Conservation (phyloP, 2,329 filamentous ascomycete genomes). For the Xylariaceae sp. region DNA sequence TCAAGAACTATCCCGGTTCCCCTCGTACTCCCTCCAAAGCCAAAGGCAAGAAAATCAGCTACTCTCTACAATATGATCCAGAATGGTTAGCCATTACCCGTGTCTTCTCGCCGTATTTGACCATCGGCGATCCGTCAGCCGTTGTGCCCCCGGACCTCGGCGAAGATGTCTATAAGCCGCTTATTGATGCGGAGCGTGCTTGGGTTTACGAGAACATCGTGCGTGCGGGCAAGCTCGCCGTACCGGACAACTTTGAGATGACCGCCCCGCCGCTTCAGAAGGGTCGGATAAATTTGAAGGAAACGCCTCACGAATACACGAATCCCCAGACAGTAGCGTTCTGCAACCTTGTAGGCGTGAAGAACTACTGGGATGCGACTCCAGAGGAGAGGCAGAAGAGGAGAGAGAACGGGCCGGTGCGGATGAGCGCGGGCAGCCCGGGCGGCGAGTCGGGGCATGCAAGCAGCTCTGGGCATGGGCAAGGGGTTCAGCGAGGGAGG, state of each 20-base stretch:
- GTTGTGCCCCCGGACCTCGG: constrained; percentile 58
- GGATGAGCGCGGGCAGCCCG: constrained; percentile 12
- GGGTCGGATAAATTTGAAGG: constrained; percentile 49
- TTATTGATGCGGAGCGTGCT: constrained; percentile 64
- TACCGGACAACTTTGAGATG: constrained; percentile 73
- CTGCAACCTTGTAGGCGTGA: constrained; percentile 71
- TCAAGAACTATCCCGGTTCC: not conserved
- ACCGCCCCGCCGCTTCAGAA: constrained; percentile 69
- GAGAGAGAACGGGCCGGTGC: constrained; percentile 53
- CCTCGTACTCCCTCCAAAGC: not conserved
- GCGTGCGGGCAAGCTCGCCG: constrained; percentile 52
- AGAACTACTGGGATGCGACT: constrained; percentile 70
- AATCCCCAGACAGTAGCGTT: constrained; percentile 83
- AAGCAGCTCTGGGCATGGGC: not conserved
- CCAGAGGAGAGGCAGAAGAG: constrained; percentile 64
- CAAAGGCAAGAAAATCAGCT: constrained; percentile 36
- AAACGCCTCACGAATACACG: constrained; percentile 74
- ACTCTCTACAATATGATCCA: constrained; percentile 73
- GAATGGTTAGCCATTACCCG: constrained; percentile 96
- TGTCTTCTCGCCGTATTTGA: constrained; percentile 64
- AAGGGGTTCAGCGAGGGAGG: constrained; percentile 2
- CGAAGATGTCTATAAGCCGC: constrained; percentile 61
- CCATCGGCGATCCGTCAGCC: constrained; percentile 56
- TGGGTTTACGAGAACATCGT: constrained; percentile 82
- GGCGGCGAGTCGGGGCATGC: not conserved